Percentiles rank a stretch among this genome's conserved stretches.
Evolutionary conservation across 1,284 basidiomycete genomes (phyloP).

Genomic region (Mycosarcoma mackinlayi): DNA sequence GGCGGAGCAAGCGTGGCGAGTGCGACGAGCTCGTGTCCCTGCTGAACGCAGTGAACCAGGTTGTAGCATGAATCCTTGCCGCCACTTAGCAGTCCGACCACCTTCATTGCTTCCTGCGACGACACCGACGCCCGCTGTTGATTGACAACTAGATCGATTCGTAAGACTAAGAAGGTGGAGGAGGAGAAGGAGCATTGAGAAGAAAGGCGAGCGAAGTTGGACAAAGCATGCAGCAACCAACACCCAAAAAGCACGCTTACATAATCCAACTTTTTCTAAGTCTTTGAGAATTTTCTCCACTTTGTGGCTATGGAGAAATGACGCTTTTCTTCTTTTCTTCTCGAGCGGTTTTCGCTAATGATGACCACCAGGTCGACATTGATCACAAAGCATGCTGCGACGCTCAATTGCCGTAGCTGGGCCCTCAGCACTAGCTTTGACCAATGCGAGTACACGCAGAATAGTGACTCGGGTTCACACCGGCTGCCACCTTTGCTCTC

Average conservation of each 20-base stretch:
- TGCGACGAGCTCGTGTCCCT: slow-evolving; percentile 88
- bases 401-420: slow-evolving; percentile 13
- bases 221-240: not conserved
- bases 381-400: slow-evolving; percentile 14
- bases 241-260: slow-evolving; percentile 21
- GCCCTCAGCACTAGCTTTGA: slow-evolving; percentile 10
- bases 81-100: slow-evolving; percentile 92
- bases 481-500: slow-evolving; percentile 5
- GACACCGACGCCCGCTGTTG: too few relatives aligned
- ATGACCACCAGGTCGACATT: slow-evolving; percentile 8
- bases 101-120: slow-evolving; percentile 81
- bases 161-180: not conserved
- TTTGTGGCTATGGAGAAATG: too few relatives aligned
- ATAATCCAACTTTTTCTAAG: slow-evolving; percentile 17
- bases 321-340: not conserved
- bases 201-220: not conserved
- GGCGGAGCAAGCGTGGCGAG: slow-evolving; percentile 88
- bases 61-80: slow-evolving; percentile 99
- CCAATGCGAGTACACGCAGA: slow-evolving; percentile 1
- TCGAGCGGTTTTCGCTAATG: not conserved
- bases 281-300: slow-evolving; percentile 22
- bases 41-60: slow-evolving; percentile 84
- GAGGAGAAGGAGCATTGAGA: not conserved
- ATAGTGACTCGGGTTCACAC: not conserved
- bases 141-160: too few relatives aligned